Percentiles rank a stretch among this genome's conserved stretches.
phyloP scores from a whole-genome alignment of 2,329 filamentous ascomycete species.

The Diaporthe sp. region DNA sequence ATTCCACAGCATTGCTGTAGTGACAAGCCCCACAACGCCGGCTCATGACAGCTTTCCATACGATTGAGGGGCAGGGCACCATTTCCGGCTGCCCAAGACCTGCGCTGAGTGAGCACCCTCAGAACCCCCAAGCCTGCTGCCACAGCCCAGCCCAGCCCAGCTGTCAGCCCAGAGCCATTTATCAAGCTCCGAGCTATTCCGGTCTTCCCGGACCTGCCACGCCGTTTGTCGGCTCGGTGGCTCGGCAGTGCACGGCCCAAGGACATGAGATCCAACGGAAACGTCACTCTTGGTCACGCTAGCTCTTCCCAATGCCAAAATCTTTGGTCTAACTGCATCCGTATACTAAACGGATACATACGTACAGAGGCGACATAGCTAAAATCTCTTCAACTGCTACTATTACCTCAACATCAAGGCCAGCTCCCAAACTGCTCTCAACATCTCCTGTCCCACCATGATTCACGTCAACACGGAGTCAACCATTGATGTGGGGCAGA shows the following conservation, averaged over 20 bases:
- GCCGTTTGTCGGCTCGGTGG: conserved; percentile 10
- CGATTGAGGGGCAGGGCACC: not conserved
- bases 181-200: conserved; percentile 17
- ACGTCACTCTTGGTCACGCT: conserved; percentile 10
- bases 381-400: not conserved
- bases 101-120: conserved; percentile 23
- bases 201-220: not conserved
- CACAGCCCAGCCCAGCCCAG: not conserved
- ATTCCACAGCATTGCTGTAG: conserved; percentile 8
- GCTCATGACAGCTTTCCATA: not conserved
- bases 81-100: not conserved
- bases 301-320: not conserved
- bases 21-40: not conserved
- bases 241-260: not conserved
- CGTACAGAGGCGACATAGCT: not conserved
- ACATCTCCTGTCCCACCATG: not conserved
- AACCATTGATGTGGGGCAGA: not conserved
- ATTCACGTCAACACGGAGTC: not conserved
- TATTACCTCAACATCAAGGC: rapidly evolving
- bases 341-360: not conserved
- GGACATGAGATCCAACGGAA: too few relatives aligned
- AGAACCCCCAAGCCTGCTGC: too few relatives aligned
- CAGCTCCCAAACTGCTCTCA: too few relatives aligned
- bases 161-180: not conserved
- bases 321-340: not conserved